These are phyloP conservation scores for Flaveria trinervia DNA, from an alignment of 129 eudicot genomes.

Conservation along the genomic window DNA sequence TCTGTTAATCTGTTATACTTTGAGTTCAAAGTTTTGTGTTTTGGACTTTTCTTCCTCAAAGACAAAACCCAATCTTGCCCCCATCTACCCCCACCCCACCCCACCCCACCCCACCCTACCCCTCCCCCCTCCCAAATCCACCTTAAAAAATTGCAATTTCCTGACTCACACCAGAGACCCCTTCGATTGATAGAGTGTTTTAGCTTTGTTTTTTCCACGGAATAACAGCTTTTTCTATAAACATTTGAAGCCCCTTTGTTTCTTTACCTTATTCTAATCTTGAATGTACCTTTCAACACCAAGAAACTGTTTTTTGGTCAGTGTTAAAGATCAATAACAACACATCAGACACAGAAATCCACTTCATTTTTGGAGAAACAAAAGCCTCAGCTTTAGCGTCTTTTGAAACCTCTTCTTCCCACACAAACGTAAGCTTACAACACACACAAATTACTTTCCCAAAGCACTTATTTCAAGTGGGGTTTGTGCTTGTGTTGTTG, in stretches of 20 bases:
- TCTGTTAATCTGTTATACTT: slow-evolving; percentile 38
- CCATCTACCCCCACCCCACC: not conserved
- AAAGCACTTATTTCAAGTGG: slow-evolving; percentile 34
- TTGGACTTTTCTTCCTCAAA: slow-evolving; percentile 42
- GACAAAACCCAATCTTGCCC: slow-evolving; percentile 33
- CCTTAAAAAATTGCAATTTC: slow-evolving; percentile 26
- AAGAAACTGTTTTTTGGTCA: slow-evolving; percentile 28
- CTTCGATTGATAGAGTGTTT: slow-evolving; percentile 37
- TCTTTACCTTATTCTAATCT: slow-evolving; percentile 19
- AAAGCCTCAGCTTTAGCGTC: slow-evolving; percentile 37
- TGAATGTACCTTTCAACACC: slow-evolving; percentile 40
- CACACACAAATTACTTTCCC: slow-evolving; percentile 34
- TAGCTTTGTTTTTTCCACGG: slow-evolving; percentile 32
- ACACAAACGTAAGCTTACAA: slow-evolving; percentile 26
- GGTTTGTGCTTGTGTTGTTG: slow-evolving; percentile 25
- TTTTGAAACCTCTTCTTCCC: slow-evolving; percentile 21
- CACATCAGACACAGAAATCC: slow-evolving; percentile 29
- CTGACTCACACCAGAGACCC: slow-evolving; percentile 46
- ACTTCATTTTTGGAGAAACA: slow-evolving; percentile 37
- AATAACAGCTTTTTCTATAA: slow-evolving; percentile 42
- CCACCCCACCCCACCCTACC: not conserved
- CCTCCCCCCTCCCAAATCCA: not conserved
- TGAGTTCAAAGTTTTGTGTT: slow-evolving; percentile 35
- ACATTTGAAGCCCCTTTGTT: slow-evolving; percentile 31
- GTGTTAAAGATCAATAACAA: slow-evolving; percentile 15